phyloP scores from a whole-genome alignment of 2,329 filamentous ascomycete species.

The Beauveria sp. region DNA sequence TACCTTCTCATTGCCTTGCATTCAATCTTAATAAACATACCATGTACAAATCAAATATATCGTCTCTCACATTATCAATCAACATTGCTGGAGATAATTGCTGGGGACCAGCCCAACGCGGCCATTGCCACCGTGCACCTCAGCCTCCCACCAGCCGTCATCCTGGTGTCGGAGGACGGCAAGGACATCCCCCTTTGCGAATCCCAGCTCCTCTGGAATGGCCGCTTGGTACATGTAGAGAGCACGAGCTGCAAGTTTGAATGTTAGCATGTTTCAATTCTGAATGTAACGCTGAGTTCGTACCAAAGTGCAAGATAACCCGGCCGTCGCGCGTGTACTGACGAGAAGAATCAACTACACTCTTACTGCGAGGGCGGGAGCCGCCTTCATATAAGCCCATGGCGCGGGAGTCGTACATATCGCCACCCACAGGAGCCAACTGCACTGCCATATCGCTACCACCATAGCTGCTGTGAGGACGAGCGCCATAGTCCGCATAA shows the following conservation, averaged over 20 bases:
- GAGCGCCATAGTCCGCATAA: constrained; percentile 36
- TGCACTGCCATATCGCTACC: constrained; percentile 60
- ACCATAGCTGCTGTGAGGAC: constrained; percentile 45
- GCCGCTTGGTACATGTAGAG: constrained; percentile 92
- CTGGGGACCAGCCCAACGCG: constrained; percentile 57
- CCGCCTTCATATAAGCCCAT: constrained; percentile 52
- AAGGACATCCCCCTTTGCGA: constrained; percentile 84
- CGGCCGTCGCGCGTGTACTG: constrained; percentile 81
- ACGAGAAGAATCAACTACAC: constrained; percentile 71
- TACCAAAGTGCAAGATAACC: constrained; percentile 88
- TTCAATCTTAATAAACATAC: constrained; percentile 9
- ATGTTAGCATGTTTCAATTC: constrained; percentile 16
- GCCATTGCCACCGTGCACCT: constrained; percentile 65
- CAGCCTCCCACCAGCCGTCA: constrained; percentile 99
- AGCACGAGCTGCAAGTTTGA: constrained; percentile 62
- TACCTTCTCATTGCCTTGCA: constrained; percentile 7
- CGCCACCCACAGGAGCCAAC: constrained; percentile 49
- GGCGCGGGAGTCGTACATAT: constrained; percentile 47
- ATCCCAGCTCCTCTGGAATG: constrained; percentile 90
- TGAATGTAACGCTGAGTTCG: constrained; percentile 33
- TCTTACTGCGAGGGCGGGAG: constrained; percentile 64
- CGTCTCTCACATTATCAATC: constrained; percentile 13
- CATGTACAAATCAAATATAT: constrained; percentile 9
- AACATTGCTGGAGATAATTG: constrained; percentile 56
- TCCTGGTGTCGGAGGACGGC: constrained; percentile 87